A percentile compares a stretch with the other conserved stretches of the same genome.
phyloP scores from a whole-genome alignment of 2,329 filamentous ascomycete genomes.

The Alternaria arbusti region DNA sequence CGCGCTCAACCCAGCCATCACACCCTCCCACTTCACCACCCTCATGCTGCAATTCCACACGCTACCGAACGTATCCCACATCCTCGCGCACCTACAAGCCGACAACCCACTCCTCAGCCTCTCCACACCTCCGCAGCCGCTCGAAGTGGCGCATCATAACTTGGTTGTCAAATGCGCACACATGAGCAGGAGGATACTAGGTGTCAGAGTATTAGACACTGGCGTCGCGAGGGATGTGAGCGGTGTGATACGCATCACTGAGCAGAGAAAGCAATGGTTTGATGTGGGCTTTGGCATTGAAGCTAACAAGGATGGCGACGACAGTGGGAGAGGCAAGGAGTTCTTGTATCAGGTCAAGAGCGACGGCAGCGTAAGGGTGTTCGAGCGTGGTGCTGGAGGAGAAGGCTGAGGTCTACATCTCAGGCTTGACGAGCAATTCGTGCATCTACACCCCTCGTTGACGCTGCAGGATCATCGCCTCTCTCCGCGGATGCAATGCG shows the following conservation, averaged over 20 bases:
- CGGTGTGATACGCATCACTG: slow-evolving; percentile 80
- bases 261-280: slow-evolving; percentile 42
- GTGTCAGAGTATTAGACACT: slow-evolving; percentile 79
- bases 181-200: slow-evolving; percentile 72
- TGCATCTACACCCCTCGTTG: background rate
- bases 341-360: slow-evolving; percentile 80
- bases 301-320: slow-evolving; percentile 27
- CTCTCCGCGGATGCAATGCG: background rate
- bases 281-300: slow-evolving; percentile 26
- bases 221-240: slow-evolving; percentile 90
- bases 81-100: slow-evolving; percentile 71
- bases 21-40: slow-evolving; percentile 28
- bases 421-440: background rate
- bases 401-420: slow-evolving; percentile 7
- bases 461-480: background rate
- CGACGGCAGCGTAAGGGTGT: slow-evolving; percentile 82
- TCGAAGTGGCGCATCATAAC: slow-evolving; percentile 44
- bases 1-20: slow-evolving; percentile 38
- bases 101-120: slow-evolving; percentile 72
- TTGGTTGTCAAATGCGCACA: slow-evolving; percentile 77
- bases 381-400: slow-evolving; percentile 71
- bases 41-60: slow-evolving; percentile 37
- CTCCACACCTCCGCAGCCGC: slow-evolving; percentile 56
- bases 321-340: slow-evolving; percentile 64
- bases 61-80: slow-evolving; percentile 66